Evolutionary conservation across 2,329 filamentous ascomycete genomes (phyloP), one percentile per base, ranked within the genome.

Genomic region (Dactylonectria estremocensis): DNA sequence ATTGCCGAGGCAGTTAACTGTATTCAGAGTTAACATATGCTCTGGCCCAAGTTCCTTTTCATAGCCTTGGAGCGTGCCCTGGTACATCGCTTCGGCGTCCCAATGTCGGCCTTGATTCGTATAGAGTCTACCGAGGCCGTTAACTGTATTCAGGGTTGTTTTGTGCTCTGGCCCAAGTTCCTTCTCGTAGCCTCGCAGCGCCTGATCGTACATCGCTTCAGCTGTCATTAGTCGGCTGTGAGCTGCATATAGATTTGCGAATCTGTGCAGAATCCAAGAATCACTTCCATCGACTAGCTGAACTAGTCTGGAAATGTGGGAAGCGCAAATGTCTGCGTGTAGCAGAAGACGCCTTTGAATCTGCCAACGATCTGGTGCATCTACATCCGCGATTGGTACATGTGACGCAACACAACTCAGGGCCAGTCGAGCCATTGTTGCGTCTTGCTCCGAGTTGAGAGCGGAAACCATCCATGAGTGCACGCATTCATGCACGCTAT

Each of bases 401-500:
- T 45, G 61, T 5, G 24, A 64, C 46, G 45, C 57, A 14, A 71
- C 45, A 54, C 70, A 74, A 43, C 24, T 2, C 2, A 65, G 59
- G 5, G 73, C 70, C 14, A 60, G 22, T 40, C 16, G 33, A 9
- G 57, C 43, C 49, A 71, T 50, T n/a, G 53, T 22, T 35, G 11
- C 20, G n/a, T 69, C 55, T 4, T 22, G 13, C 33, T 67, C 54
- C 33, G 59, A n/a, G 60, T 80, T 78, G 11, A 80, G 61, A 1
- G 77, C 71, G 60, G 73, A 61, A 5, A 70, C 63, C 60, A 69
- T 76, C 78, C 76, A 80, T 16, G 72, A 66, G 68, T 81, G 77
- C 43, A 82, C 76, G 65, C 77, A 80, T 45, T 70, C 68, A 70
- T 82, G 78, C 53, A 81, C 69, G 22, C 77, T 71, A 57, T 80